A percentile compares a stretch with the other conserved stretches of the same genome.
Conservation (phyloP, 495 filamentous ascomycete species). For the Evernia prunastri region DNA sequence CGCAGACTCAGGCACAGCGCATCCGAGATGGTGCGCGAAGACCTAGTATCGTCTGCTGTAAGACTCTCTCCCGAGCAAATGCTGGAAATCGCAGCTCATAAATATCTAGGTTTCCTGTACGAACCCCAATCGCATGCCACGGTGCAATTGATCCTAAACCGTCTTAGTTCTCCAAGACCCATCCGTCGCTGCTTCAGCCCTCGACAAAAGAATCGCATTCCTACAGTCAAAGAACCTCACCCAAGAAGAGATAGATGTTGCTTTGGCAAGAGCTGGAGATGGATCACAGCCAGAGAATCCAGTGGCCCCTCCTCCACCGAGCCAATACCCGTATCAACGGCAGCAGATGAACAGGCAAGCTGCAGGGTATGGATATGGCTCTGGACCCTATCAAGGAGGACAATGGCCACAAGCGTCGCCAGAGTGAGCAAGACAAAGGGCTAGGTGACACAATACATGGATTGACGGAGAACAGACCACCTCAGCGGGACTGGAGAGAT, state of each 20-base stretch:
- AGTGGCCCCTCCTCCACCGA: constrained; percentile 32
- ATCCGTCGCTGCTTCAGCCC: constrained; percentile 77
- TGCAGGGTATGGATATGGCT: constrained; percentile 60
- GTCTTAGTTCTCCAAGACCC: constrained; percentile 84
- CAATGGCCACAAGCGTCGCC: constrained; percentile 65
- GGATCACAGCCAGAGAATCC: constrained; percentile 38
- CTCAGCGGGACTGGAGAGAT: constrained; percentile 90
- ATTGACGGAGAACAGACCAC: constrained; percentile 39
- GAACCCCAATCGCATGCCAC: constrained; percentile 15
- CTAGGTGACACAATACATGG: not conserved
- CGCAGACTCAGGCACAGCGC: not conserved
- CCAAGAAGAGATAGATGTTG: constrained; percentile 83
- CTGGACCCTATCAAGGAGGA: constrained; percentile 52
- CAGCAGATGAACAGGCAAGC: constrained; percentile 46
- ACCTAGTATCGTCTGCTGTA: constrained; percentile 76
- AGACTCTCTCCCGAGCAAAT: constrained; percentile 29
- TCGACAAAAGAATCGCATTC: constrained; percentile 89
- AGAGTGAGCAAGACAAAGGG: constrained; percentile 38
- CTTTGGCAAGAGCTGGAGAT: constrained; percentile 67
- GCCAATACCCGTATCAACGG: constrained; percentile 40
- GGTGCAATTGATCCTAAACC: not conserved
- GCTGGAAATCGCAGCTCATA: constrained; percentile 30
- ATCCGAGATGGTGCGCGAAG: constrained; percentile 69
- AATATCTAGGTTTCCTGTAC: constrained; percentile 49
- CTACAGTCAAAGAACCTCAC: constrained; percentile 96